Conservation (phyloP, 192 early-diverging fungal genomes). For the Coemansia sp. region DNA sequence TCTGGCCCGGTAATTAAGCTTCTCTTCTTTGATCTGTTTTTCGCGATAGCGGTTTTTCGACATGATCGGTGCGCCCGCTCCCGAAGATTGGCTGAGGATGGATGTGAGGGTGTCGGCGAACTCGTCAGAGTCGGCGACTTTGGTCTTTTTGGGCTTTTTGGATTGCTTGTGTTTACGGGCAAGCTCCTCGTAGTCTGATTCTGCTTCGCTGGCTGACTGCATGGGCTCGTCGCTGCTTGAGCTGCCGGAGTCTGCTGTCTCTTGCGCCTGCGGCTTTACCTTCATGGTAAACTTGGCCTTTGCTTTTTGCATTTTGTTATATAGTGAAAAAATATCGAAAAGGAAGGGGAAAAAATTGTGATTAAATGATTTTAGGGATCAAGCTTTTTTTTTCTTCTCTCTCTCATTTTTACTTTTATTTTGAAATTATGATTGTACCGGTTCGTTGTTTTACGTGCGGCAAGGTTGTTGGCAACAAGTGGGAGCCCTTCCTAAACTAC, state of each 20-base stretch:
- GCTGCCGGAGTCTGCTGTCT: background rate
- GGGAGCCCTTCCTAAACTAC: constrained; percentile 84
- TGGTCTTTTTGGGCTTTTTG: constrained; percentile 19
- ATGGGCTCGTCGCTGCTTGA: constrained; percentile 16
- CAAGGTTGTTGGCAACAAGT: constrained; percentile 98
- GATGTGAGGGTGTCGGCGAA: constrained; percentile 34
- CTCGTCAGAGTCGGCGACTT: constrained; percentile 35
- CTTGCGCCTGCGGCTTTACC: constrained; percentile 5
- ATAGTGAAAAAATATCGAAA: background rate
- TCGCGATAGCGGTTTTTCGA: constrained; percentile 79
- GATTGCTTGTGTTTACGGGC: constrained; percentile 21
- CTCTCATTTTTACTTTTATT: background rate
- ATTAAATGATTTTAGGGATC: background rate
- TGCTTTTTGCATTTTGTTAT: constrained; percentile 7
- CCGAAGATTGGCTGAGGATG: constrained; percentile 34
- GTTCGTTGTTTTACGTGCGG: constrained; percentile 98
- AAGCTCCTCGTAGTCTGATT: constrained; percentile 44
- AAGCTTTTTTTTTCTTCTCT: background rate
- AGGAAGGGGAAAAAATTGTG: background rate
- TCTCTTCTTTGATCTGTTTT: constrained; percentile 77
- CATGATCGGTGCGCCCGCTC: constrained; percentile 68
- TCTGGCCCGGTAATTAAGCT: constrained; percentile 79
- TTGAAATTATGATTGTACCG: constrained; percentile 87
- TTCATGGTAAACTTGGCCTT: constrained; percentile 5
- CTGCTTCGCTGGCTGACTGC: constrained; percentile 16